Conservation (phyloP, 1,284 basidiomycete species). For the Fistulinella cinereoalba region DNA sequence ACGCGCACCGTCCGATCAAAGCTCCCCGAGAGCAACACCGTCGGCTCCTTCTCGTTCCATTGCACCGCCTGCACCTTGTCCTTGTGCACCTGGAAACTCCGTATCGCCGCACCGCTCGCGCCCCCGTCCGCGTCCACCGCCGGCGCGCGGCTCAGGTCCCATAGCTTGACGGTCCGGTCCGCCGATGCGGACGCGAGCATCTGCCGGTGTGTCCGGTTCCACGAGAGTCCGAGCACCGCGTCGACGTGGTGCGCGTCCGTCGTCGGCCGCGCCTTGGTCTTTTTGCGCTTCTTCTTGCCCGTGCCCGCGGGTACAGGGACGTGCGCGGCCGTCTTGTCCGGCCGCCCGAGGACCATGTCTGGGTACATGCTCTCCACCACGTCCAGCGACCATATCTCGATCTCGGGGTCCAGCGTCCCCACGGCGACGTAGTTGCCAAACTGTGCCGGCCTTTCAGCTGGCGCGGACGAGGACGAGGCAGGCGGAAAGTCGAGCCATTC, state of each 20-base stretch:
- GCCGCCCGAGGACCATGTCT: conserved; percentile 85
- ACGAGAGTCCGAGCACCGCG: conserved; percentile 87
- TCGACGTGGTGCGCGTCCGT: conserved; percentile 87
- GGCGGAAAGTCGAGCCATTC: conserved; percentile 98
- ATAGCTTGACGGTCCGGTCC: conserved; percentile 94
- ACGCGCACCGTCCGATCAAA: conserved; percentile 93
- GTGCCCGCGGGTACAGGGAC: conserved; percentile 75
- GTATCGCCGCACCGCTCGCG: conserved; percentile 49
- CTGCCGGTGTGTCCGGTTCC: conserved; percentile 90
- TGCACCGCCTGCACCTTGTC: conserved; percentile 98
- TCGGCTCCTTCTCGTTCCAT: conserved; percentile 89
- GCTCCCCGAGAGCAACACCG: conserved; percentile 87
- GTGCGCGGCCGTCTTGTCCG: conserved; percentile 81
- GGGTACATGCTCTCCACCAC: conserved; percentile 95
- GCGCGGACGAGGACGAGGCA: conserved; percentile 36
- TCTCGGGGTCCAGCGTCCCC: conserved; percentile 95
- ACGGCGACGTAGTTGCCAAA: conserved; percentile 94
- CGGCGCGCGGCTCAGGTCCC: conserved; percentile 85
- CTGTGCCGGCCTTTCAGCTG: conserved; percentile 29
- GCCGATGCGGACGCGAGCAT: conserved; percentile 91
- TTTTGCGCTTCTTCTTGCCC: conserved; percentile 94
- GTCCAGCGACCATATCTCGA: conserved; percentile 98
- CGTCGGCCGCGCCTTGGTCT: conserved; percentile 67
- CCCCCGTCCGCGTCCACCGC: conserved; percentile 47
- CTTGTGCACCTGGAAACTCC: conserved; percentile 86